Conservation (phyloP, 2,329 filamentous ascomycete species). For the Xylogone sp. region DNA sequence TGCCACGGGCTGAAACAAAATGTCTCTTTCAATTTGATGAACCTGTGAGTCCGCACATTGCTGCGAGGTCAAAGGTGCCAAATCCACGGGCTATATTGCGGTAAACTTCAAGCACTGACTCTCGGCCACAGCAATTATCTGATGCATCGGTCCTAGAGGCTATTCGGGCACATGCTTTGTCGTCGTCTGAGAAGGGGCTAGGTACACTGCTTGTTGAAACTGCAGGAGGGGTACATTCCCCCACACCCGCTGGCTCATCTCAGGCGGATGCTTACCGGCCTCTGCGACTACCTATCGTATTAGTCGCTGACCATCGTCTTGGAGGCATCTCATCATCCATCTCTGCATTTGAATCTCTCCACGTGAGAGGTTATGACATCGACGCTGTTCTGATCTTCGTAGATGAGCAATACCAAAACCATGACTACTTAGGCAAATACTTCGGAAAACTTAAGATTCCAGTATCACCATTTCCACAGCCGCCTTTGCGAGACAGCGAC, state of each 20-base stretch:
- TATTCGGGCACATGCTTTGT: conserved; percentile 41
- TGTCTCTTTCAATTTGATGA: conserved; percentile 69
- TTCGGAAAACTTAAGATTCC: conserved; percentile 58
- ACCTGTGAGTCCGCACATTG: conserved; percentile 75
- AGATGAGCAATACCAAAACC: conserved; percentile 63
- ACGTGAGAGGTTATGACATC: conserved; percentile 75
- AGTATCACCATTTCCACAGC: conserved; percentile 52
- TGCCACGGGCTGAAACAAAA: conserved; percentile 49
- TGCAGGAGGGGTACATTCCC: conserved; percentile 78
- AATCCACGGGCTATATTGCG: conserved; percentile 23
- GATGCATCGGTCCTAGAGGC: conserved; percentile 46
- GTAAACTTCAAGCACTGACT: conserved; percentile 34
- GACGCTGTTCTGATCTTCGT: conserved; percentile 66
- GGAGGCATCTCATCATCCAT: conserved; percentile 81
- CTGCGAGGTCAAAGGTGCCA: conserved; percentile 39
- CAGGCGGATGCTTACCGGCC: conserved; percentile 77
- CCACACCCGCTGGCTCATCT: conserved; percentile 68
- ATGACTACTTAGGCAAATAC: conserved; percentile 63
- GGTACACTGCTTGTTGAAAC: conserved; percentile 75
- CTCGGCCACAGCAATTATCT: conserved; percentile 39
- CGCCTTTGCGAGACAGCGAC: conserved; percentile 44
- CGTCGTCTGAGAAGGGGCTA: conserved; percentile 36
- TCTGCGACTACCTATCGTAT: conserved; percentile 66
- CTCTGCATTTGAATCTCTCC: conserved; percentile 73
- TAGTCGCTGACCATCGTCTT: conserved; percentile 71